Evolutionary conservation across 306 rosid genomes (phyloP), one percentile per base, ranked within the genome.

Genomic region (Ochetophila trinervis): DNA sequence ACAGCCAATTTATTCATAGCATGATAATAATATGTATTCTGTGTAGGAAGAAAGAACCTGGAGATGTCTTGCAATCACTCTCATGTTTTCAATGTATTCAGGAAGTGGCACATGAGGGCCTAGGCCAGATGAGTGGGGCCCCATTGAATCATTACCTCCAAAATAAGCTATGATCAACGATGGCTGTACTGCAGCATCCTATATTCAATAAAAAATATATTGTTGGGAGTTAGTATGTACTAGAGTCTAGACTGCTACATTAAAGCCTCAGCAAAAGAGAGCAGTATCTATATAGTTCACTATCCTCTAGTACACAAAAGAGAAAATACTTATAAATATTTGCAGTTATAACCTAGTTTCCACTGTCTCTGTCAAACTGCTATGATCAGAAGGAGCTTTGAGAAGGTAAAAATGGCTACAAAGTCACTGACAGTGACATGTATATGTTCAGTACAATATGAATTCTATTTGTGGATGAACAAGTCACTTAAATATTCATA

Each of bases 111-210:
- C 96, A 75, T 88, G 96, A 68, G 96, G 97, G 53, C 97, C 97
- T 23, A 91, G 75, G 72, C 95, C 90, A 45, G 96, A 91, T 15
- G 88, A 57, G 78, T 91, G 96, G 74, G 90, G 67, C 47, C 97
- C 97, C 97, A 91, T 88, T 57, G 96, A 88, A 81, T 91, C 95
- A 77, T 91, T 91, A 44, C 97, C 97, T 0, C 97, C 96, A 72
- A 91, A 91, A 76, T 91, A 91, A 62, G 86, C 97, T 48, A 91
- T 81, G 55, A 91, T 94, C 80, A 91, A 83, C 69, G 96, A 81
- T 59, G 96, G 97, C 60, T 87, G 95, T 20, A 76, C 69, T 52
- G 87, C 78, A 73, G 90, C 90, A 78, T 88, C 95, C 96, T 88
- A 76, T 40, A 63, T 48, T 36, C 49, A 62, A 65, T 17, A 15